Conservation (phyloP, 306 rosid genomes). For the Fragaria nilgerrensis region DNA sequence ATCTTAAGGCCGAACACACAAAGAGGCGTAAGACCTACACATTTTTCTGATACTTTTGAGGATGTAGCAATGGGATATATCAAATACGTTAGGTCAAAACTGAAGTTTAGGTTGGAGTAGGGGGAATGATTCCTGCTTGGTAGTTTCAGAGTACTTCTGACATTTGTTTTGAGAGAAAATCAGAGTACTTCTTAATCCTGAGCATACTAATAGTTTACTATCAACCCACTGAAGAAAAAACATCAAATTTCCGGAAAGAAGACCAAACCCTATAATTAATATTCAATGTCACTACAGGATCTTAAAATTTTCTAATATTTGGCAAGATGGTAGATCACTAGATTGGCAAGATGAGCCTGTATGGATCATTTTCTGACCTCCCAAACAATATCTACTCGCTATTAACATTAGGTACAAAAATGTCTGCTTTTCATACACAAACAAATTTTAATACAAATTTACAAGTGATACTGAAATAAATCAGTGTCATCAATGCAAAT, state of each 20-base stretch:
- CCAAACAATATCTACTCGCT: constrained; percentile 12
- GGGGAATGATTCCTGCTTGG: neutral
- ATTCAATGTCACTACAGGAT: neutral
- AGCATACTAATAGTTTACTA: neutral
- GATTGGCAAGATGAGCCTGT: neutral
- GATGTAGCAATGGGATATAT: constrained; percentile 9
- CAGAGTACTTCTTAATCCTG: neutral
- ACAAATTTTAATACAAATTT: constrained; percentile 7
- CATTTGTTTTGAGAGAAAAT: no score
- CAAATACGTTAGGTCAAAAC: neutral
- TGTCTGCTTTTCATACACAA: constrained; percentile 21
- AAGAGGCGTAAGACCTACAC: neutral
- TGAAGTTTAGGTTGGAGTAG: neutral
- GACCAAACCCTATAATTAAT: no score
- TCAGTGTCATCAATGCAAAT: constrained; percentile 17
- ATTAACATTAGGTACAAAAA: neutral
- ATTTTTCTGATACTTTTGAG: neutral
- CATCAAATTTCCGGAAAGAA: no score
- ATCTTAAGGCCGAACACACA: neutral
- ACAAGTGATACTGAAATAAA: constrained; percentile 18
- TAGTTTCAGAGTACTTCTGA: no score
- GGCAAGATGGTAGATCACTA: no score
- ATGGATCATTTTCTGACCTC: neutral
- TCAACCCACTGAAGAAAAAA: no score
- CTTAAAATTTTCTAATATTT: no score